Evolutionary conservation across 2,329 filamentous ascomycete genomes (phyloP).

Genomic region (Parastagonospora avenae): DNA sequence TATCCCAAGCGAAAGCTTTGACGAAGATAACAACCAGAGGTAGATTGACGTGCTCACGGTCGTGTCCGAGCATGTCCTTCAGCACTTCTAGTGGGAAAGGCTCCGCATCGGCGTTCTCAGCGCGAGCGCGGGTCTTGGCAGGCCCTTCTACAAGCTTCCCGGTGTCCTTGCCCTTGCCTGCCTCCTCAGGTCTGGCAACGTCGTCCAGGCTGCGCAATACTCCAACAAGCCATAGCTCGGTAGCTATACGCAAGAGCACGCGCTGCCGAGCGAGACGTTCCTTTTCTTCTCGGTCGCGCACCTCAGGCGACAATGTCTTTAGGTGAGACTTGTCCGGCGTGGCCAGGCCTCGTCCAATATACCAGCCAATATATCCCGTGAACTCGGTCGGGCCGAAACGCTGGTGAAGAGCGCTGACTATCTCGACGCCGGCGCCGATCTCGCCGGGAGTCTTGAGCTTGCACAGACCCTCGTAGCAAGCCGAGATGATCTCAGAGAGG

Average conservation of each 20-base stretch:
- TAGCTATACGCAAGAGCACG: slow-evolving; percentile 84
- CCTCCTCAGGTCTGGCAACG: slow-evolving; percentile 67
- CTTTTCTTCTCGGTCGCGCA: slow-evolving; percentile 93
- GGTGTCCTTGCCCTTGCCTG: slow-evolving; percentile 64
- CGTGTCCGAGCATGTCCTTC: slow-evolving; percentile 92
- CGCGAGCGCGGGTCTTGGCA: slow-evolving; percentile 66
- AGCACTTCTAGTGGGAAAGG: slow-evolving; percentile 97
- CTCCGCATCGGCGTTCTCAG: slow-evolving; percentile 73
- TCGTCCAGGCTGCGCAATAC: slow-evolving; percentile 81
- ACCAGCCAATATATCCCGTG: slow-evolving; percentile 89
- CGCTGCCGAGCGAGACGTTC: slow-evolving; percentile 87
- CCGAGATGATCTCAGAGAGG: slow-evolving; percentile 93
- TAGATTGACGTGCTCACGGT: slow-evolving; percentile 88
- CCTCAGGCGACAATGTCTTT: slow-evolving; percentile 78
- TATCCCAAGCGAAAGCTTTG: slow-evolving; percentile 95
- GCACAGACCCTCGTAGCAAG: slow-evolving; percentile 92
- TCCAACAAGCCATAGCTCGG: slow-evolving; percentile 93
- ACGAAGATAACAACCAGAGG: slow-evolving; percentile 93
- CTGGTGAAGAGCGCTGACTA: slow-evolving; percentile 93
- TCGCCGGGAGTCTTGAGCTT: slow-evolving; percentile 91
- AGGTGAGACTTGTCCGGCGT: slow-evolving; percentile 85
- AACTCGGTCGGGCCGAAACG: slow-evolving; percentile 90
- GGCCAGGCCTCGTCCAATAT: slow-evolving; percentile 86
- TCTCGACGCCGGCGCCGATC: slow-evolving; percentile 87
- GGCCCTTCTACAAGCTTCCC: slow-evolving; percentile 60